A percentile compares a stretch with the other conserved stretches of the same genome.
phyloP scores from a whole-genome alignment of 192 early-diverging fungal genomes.

The Mortierella antarctica region DNA sequence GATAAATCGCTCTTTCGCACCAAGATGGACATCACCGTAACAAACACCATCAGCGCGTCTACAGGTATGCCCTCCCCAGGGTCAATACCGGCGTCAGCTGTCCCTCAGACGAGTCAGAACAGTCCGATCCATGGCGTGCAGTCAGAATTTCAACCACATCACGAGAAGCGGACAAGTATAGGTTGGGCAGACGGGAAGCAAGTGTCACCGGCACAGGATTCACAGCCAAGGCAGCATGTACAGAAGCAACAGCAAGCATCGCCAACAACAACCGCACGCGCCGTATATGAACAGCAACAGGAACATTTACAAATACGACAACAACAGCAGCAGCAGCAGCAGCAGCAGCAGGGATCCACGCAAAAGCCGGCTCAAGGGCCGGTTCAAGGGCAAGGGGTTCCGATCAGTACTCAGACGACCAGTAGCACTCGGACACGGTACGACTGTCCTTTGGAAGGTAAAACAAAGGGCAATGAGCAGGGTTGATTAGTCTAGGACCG shows the following conservation, averaged over 20 bases:
- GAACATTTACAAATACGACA: not conserved
- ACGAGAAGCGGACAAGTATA: not conserved
- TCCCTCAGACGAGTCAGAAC: no score
- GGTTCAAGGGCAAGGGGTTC: no score
- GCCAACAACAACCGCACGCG: no score
- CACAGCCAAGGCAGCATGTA: no score
- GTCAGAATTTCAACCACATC: constrained; percentile 3
- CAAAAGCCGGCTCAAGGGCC: no score
- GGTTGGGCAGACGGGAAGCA: constrained; percentile 10
- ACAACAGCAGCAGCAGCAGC: not conserved
- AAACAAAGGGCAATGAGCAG: no score
- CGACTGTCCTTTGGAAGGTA: no score
- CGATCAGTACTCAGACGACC: no score
- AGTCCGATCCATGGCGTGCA: not conserved
- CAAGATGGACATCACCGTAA: constrained; percentile 1
- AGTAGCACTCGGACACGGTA: no score
- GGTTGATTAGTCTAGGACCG: no score
- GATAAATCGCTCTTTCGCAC: constrained; percentile 15
- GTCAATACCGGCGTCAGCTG: not conserved
- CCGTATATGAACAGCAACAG: not conserved
- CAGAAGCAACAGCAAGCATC: no score
- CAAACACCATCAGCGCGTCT: not conserved
- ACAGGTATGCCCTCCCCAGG: not conserved
- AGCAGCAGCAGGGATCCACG: not conserved
- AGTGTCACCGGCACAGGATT: no score